Percentiles rank a stretch among this genome's conserved stretches.
Evolutionary conservation across 805 yeast genomes (phyloP).

Genomic region (Spathaspora arborariae): DNA sequence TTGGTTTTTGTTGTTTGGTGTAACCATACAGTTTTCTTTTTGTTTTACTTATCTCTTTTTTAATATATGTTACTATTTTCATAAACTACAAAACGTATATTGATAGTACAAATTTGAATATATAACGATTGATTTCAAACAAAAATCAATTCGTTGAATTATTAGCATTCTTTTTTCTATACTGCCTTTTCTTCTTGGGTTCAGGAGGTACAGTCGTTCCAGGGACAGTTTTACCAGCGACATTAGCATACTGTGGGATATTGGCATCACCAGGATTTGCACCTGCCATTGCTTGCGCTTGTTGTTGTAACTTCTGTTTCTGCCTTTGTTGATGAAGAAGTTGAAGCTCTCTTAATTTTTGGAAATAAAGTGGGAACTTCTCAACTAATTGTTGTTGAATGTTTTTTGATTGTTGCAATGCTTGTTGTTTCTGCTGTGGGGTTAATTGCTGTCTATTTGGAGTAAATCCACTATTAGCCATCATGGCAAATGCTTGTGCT

Average conservation of each 20-base stretch:
- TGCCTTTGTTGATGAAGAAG: conserved; percentile 23
- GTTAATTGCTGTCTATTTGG: conserved; percentile 40
- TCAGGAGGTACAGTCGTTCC: conserved; percentile 9
- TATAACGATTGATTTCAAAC: not conserved
- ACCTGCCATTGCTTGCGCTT: conserved; percentile 11
- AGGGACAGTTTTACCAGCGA: conserved; percentile 8
- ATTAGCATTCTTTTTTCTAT: conserved; percentile 11
- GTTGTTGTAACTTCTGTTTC: conserved; percentile 13
- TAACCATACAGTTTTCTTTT: not conserved
- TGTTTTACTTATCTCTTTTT: not conserved
- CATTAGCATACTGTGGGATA: conserved; percentile 7
- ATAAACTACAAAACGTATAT: not conserved
- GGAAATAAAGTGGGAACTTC: conserved; percentile 35
- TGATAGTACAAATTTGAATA: conserved; percentile 2
- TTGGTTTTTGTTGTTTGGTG: not conserved
- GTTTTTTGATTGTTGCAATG: conserved; percentile 38
- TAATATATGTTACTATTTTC: not conserved
- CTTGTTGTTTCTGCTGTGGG: conserved; percentile 43
- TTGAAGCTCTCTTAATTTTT: conserved; percentile 34
- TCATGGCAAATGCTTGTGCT: conserved; percentile 36
- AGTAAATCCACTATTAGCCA: conserved; percentile 41
- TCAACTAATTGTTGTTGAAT: conserved; percentile 35
- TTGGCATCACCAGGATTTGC: not conserved
- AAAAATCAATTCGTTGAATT: not conserved
- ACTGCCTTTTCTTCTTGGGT: conserved; percentile 10